Percentiles rank a stretch among this genome's conserved stretches.
Evolutionary conservation across 495 filamentous ascomycete genomes (phyloP).

Genomic region (Friedmanniomyces simplex): DNA sequence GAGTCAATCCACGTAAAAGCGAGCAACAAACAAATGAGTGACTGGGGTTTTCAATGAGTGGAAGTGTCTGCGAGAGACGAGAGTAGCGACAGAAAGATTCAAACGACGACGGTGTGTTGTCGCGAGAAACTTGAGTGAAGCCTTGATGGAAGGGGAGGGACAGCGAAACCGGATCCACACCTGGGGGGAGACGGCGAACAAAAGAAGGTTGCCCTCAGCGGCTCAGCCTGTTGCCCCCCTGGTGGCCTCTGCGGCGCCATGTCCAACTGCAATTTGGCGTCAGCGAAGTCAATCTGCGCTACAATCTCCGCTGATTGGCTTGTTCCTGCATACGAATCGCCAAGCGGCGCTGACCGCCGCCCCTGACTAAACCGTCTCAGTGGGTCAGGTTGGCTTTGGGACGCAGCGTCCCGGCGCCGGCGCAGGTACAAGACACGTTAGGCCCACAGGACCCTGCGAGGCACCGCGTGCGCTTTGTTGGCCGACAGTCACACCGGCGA

Average conservation of each 20-base stretch:
- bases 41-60: conserved; percentile 11
- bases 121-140: neutral
- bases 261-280: neutral
- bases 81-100: conserved; percentile 3
- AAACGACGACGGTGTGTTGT: neutral
- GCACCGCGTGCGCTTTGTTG: neutral
- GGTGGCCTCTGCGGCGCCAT: neutral
- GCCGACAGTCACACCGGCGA: neutral
- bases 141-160: neutral
- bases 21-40: conserved; percentile 9
- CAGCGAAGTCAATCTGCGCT: neutral
- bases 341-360: neutral
- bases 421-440: neutral
- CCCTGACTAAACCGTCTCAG: neutral
- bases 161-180: neutral
- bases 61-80: conserved; percentile 9
- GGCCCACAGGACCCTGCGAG: neutral
- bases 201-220: neutral
- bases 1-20: conserved; percentile 5
- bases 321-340: neutral
- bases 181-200: neutral
- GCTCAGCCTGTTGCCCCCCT: neutral
- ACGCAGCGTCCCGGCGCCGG: neutral
- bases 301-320: neutral
- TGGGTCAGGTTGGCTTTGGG: neutral